Evolutionary conservation across 1,284 basidiomycete genomes (phyloP), one percentile per base, ranked within the genome.

Genomic region (Exobasidium rhododendri): DNA sequence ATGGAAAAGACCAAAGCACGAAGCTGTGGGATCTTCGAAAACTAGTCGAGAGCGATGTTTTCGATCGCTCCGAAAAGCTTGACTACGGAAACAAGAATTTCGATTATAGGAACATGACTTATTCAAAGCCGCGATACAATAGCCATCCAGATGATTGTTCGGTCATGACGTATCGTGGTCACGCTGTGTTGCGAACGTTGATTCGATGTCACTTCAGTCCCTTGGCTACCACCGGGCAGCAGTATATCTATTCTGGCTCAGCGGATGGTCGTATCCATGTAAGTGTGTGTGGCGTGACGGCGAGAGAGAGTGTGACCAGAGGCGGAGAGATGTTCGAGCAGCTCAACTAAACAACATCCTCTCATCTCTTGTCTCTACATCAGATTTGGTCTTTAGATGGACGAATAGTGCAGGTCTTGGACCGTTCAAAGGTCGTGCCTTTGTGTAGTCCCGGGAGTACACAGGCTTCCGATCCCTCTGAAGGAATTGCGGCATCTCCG

Each of bases 141-240:
- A 53, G 65, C 10, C 81, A 91, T 74, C 94, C 94, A 0, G 82
- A 87, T 65, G 93, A 98, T 79, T 92, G 90, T 78, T 92, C 90
- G 67, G 88, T 98, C 53, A 97, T 97, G 94, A 90, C 91, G 1
- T 98, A 73, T 56, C 63, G 91, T 47, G 96, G 94, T 0, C 96
- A 98, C 79, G 83, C 86, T 6, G 92, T 98, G n/a, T 82, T 96
- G 56, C 85, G 89, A 44, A 98, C 94, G 0, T 85, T 98, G 56
- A 97, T 98, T 70, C 85, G 94, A 52, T 97, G 93, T 79, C 90
- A 97, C 81, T 98, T 97, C 80, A 92, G 90, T 66, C 94, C 94
- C 13, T 83, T 84, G 1, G 89, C 92, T 77, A 93, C 92, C 2
- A 98, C 96, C 5, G 92, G 93, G 4, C 85, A 88, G 61, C 88